phyloP scores from a whole-genome alignment of 441 rosid genomes.

The Eruca vesicaria region DNA sequence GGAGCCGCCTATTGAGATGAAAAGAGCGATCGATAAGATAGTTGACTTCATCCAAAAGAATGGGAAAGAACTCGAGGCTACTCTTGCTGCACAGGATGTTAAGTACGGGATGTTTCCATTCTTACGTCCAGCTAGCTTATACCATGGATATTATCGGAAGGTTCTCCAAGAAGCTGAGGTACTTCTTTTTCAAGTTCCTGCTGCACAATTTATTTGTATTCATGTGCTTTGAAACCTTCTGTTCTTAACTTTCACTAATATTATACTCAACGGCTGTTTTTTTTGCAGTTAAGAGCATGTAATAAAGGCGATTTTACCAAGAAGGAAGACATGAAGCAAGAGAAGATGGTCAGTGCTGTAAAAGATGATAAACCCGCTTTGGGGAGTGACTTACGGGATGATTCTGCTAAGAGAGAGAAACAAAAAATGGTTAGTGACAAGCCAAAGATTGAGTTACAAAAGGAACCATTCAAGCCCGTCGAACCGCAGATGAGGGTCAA shows the following conservation, averaged over 20 bases:
- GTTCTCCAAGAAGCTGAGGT: conserved; percentile 75
- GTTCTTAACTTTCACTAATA: conserved; percentile 3
- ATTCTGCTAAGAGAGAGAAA: conserved; percentile 72
- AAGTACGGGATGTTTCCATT: conserved; percentile 85
- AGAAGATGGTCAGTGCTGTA: conserved; percentile 41
- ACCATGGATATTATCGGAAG: conserved; percentile 66
- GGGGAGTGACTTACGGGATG: conserved; percentile 58
- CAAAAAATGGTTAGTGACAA: conserved; percentile 73
- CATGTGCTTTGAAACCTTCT: neutral
- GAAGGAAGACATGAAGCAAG: conserved; percentile 55
- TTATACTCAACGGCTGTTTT: neutral
- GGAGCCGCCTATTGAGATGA: conserved; percentile 89
- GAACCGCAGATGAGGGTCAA: conserved; percentile 52
- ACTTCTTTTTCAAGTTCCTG: neutral
- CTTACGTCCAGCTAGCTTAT: conserved; percentile 65
- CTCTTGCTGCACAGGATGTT: conserved; percentile 80
- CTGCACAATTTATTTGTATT: conserved; percentile 1
- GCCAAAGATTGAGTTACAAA: conserved; percentile 62
- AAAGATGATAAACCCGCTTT: conserved; percentile 43
- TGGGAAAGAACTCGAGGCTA: conserved; percentile 80
- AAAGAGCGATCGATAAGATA: conserved; percentile 83
- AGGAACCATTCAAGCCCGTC: conserved; percentile 48
- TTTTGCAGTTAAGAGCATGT: conserved; percentile 53
- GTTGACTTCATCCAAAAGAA: conserved; percentile 87
- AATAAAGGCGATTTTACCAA: conserved; percentile 42